Conservation (phyloP, 768 basidiomycete species). For the Candolleomyces eurysporus region DNA sequence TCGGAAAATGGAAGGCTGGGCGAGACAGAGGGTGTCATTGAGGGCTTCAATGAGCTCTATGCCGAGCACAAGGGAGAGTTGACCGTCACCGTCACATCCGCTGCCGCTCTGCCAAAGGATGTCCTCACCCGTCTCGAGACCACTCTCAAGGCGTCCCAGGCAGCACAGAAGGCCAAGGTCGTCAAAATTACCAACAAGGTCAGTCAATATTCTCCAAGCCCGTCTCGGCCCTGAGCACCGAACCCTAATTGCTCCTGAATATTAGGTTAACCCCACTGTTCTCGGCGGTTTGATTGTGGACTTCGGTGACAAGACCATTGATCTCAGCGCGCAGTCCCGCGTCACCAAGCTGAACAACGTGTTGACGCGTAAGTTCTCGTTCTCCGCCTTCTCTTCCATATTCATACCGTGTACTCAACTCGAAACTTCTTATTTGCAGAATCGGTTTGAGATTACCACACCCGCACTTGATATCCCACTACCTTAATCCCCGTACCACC, state of each 20-base stretch:
- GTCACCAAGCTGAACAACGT: constrained; percentile 93
- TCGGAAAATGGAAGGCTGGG: constrained; percentile 90
- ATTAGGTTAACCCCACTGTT: constrained; percentile 85
- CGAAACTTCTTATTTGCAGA: constrained; percentile 21
- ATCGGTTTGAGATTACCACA: constrained; percentile 31
- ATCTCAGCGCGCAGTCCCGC: constrained; percentile 90
- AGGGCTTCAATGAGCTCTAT: constrained; percentile 89
- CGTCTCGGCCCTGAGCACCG: background rate
- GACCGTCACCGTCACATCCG: constrained; percentile 89
- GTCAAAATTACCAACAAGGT: constrained; percentile 93
- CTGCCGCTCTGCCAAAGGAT: constrained; percentile 75
- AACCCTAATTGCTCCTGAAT: background rate
- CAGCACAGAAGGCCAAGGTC: constrained; percentile 83
- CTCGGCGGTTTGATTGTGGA: constrained; percentile 93
- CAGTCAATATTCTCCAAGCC: constrained; percentile 15
- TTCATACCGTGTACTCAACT: background rate
- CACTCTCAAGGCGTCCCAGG: constrained; percentile 80
- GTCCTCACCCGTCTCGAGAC: constrained; percentile 77
- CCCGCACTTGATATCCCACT: background rate
- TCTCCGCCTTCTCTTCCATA: background rate
- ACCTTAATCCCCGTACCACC: constrained; percentile 1
- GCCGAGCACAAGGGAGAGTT: constrained; percentile 90
- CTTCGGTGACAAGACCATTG: constrained; percentile 98
- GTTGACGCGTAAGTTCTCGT: constrained; percentile 64
- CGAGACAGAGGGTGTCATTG: constrained; percentile 83